Evolutionary conservation across 148 eudicot genomes (phyloP), one percentile per base, ranked within the genome.

Genomic region (Rhododendron williamsianum): DNA sequence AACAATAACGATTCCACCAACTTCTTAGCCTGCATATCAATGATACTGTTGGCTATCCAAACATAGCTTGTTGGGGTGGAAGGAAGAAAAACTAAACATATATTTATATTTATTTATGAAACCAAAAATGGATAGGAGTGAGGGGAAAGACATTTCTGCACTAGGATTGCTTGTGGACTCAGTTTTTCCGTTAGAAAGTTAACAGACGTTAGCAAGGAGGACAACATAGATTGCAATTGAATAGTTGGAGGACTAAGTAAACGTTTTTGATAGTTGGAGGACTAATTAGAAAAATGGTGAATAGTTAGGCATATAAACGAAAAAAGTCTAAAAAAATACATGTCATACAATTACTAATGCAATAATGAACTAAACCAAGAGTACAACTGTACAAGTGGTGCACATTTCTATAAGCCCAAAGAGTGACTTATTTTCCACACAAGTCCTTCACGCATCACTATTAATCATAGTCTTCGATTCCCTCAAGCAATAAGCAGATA

Each of bases 21-120:
- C 84, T 93, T 93, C 84, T 87, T 88, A 83, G 91, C 94, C 99
- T 95, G 92, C 72, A 82, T 46, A 86, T 60, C 36, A 77, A 84
- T 25, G 6, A 76, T 69, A 41, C 18, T 49, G 80, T 72, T 83
- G 52, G 58, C 71, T 21, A 41, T 38, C 13, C 9, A 86, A 27
- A 76, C 43, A 63, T 84, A 25, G 52, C 38, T 78, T 46, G 35
- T 49, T 78, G 81, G 86, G 18, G 63, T 72, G 85, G 76, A 60
- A n/a, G 45, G 76, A 54, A 48, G 80, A 76, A 36, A 45, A 46
- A 65, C 45, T 6, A 18, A 19, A 35, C 43, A 41, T 41, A 6
- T 41, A 4, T 41, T 0, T 5, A 0, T 41, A 5, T 41, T 0
- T 0, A 0, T 5, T 0, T 41, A 41, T 41, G 6, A 0, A 41